These are phyloP conservation scores for Cyclocybe aegerita DNA, from an alignment of 768 basidiomycete species.

Conservation along the genomic window DNA sequence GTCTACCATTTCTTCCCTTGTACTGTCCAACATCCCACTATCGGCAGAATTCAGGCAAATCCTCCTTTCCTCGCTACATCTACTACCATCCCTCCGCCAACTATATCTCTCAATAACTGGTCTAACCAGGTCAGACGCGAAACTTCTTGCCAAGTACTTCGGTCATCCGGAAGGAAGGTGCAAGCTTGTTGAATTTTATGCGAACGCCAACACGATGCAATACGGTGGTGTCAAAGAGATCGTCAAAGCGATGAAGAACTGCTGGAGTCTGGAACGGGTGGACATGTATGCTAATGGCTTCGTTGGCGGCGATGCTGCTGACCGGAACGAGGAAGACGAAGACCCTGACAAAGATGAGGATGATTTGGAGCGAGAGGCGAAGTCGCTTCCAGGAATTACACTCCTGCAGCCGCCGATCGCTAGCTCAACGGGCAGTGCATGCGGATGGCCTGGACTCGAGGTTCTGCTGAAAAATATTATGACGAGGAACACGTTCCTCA, in stretches of 20 bases:
- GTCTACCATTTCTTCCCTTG: slow-evolving; percentile 3
- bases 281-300: slow-evolving; percentile 14
- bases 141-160: slow-evolving; percentile 8
- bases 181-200: slow-evolving; percentile 11
- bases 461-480: slow-evolving; percentile 6
- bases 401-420: background rate
- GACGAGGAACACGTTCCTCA: slow-evolving; percentile 12
- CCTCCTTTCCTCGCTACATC: slow-evolving; percentile 10
- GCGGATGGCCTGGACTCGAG: slow-evolving; percentile 1
- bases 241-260: slow-evolving; percentile 8
- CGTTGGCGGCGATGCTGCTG: background rate
- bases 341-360: slow-evolving; percentile 1
- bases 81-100: slow-evolving; percentile 6
- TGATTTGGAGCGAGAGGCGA: background rate
- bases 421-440: slow-evolving; percentile 5
- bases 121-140: slow-evolving; percentile 8
- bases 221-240: slow-evolving; percentile 12
- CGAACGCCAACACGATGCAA: slow-evolving; percentile 16
- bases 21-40: slow-evolving; percentile 15
- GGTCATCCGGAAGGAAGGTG: slow-evolving; percentile 5
- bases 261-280: slow-evolving; percentile 17
- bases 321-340: background rate
- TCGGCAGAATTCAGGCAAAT: slow-evolving; percentile 15
- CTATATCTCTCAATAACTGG: slow-evolving; percentile 12
- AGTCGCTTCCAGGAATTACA: background rate